Conservation (phyloP, 805 yeast species). For the Pichia eremophila region DNA sequence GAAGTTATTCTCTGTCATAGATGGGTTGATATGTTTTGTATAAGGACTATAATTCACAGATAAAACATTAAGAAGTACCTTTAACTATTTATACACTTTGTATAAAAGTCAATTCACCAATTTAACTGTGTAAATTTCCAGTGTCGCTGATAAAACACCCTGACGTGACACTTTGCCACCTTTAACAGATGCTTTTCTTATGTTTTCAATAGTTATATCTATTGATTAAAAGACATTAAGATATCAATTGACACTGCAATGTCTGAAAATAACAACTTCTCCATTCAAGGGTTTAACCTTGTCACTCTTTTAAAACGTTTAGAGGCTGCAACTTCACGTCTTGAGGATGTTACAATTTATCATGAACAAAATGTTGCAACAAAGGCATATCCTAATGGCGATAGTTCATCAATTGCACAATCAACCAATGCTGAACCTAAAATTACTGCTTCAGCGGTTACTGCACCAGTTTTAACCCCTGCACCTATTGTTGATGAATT, state of each 20-base stretch:
- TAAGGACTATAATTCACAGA: too few species aligned
- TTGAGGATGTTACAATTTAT: conserved; percentile 78
- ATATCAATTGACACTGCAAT: not conserved
- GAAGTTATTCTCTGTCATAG: conserved; percentile 2
- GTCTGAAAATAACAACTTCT: conserved; percentile 25
- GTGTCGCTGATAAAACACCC: too few species aligned
- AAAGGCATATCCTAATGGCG: not conserved
- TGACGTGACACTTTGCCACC: not conserved
- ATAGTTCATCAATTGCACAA: not conserved
- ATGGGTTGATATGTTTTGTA: too few species aligned
- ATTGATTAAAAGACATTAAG: too few species aligned
- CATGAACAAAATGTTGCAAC: conserved; percentile 47
- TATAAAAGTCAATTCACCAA: too few species aligned
- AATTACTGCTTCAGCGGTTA: conserved; percentile 2
- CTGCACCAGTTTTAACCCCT: conserved; percentile 13
- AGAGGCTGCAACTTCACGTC: conserved; percentile 88
- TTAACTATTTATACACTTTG: too few species aligned
- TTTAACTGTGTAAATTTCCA: too few species aligned
- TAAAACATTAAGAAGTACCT: too few species aligned
- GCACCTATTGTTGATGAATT: conserved; percentile 13
- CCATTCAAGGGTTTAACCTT: conserved; percentile 76
- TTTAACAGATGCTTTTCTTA: too few species aligned
- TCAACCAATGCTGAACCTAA: conserved; percentile 9
- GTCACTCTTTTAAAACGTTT: conserved; percentile 71
- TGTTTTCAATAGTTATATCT: too few species aligned